Percentiles rank a stretch among this genome's conserved stretches.
Conservation (phyloP, 495 filamentous ascomycete genomes). For the Articulospora tetracladia region DNA sequence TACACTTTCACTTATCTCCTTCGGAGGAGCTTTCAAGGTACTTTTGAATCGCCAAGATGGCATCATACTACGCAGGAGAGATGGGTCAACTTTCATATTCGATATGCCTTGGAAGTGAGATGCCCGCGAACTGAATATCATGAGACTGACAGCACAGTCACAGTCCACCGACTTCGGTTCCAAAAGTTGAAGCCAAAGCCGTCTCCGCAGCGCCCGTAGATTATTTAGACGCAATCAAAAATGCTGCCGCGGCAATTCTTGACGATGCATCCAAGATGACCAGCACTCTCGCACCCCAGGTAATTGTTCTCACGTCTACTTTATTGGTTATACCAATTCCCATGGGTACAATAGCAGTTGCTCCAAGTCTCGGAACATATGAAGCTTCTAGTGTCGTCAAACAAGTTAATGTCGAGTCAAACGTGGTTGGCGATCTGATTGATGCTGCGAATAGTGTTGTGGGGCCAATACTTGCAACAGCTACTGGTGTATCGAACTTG, state of each 20-base stretch:
- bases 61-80: slow-evolving; percentile 1
- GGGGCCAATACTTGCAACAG: slow-evolving; percentile 10
- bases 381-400: not conserved
- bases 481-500: slow-evolving; percentile 11
- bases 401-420: not conserved
- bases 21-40: slow-evolving; percentile 15
- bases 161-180: not conserved
- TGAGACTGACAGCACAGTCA: not conserved
- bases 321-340: not conserved
- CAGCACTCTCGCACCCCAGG: not conserved
- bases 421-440: slow-evolving; percentile 10
- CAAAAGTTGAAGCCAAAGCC: not conserved
- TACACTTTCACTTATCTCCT: slow-evolving; percentile 4
- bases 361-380: not conserved
- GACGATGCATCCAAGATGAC: not conserved
- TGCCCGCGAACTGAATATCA: not conserved
- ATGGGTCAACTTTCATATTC: slow-evolving; percentile 13
- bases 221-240: slow-evolving; percentile 5
- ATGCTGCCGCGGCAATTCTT: slow-evolving; percentile 8
- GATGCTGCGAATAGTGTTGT: slow-evolving; percentile 15
- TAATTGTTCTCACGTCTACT: not conserved
- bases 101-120: slow-evolving; percentile 18
- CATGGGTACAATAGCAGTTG: not conserved
- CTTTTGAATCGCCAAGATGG: slow-evolving; percentile 5
- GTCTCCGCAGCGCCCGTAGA: not conserved